Evolutionary conservation across 495 filamentous ascomycete species (phyloP).

Genomic region (Penicillium canariense): DNA sequence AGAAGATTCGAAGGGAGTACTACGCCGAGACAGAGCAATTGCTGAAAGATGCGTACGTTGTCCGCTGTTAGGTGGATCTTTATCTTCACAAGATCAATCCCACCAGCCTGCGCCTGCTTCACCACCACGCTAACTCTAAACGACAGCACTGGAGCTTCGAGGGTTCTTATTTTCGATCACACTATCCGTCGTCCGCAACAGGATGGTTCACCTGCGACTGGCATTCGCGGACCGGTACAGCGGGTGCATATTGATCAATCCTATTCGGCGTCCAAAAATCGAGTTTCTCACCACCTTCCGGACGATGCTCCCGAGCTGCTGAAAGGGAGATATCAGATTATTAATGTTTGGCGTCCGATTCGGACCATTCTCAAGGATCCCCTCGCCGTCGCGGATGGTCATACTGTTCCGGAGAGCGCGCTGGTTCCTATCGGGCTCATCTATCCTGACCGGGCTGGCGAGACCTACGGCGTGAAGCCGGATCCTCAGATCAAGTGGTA

Average conservation of each 20-base stretch:
- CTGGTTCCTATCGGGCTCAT: slow-evolving; percentile 47
- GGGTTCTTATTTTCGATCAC: slow-evolving; percentile 72
- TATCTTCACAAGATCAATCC: neutral
- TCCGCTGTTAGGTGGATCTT: neutral
- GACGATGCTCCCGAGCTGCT: slow-evolving; percentile 61
- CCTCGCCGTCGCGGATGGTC: slow-evolving; percentile 57
- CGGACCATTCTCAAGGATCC: slow-evolving; percentile 61
- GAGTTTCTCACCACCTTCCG: slow-evolving; percentile 60
- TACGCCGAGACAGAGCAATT: slow-evolving; percentile 67
- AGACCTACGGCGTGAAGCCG: slow-evolving; percentile 44
- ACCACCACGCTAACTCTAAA: neutral
- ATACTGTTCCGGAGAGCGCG: slow-evolving; percentile 44
- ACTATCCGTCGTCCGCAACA: slow-evolving; percentile 60
- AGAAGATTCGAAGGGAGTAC: slow-evolving; percentile 61
- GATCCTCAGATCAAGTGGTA: slow-evolving; percentile 49
- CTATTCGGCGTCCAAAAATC: slow-evolving; percentile 54
- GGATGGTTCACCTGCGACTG: slow-evolving; percentile 22
- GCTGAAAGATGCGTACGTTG: slow-evolving; percentile 55
- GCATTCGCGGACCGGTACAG: slow-evolving; percentile 59
- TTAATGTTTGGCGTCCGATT: slow-evolving; percentile 80
- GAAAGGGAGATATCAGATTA: slow-evolving; percentile 67
- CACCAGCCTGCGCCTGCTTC: neutral
- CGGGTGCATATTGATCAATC: slow-evolving; percentile 73
- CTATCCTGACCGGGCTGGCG: slow-evolving; percentile 49
- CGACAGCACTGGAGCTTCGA: slow-evolving; percentile 49